These are phyloP conservation scores for Agroathelia rolfsii DNA, from an alignment of 1,284 basidiomycete species.

Conservation along the genomic window DNA sequence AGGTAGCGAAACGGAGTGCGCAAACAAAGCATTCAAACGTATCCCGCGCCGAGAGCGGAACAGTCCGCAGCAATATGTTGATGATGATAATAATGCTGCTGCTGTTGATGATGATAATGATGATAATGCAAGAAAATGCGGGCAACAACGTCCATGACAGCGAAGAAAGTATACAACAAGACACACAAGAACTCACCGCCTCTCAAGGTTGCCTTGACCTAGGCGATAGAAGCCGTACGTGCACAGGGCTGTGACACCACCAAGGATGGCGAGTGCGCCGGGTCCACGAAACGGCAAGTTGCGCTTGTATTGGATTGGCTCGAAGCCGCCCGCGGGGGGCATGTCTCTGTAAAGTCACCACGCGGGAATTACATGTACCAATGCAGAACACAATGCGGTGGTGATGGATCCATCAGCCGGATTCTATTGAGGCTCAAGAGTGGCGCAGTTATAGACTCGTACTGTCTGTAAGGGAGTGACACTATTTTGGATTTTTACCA, in stretches of 20 bases:
- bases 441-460: conserved; percentile 21
- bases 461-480: conserved; percentile 62
- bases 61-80: too few relatives aligned
- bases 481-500: conserved; percentile 38
- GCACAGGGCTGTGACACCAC: conserved; percentile 77
- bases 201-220: conserved; percentile 86
- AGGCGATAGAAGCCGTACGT: conserved; percentile 90
- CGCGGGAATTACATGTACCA: conserved; percentile 7
- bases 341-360: conserved; percentile 64
- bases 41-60: too few relatives aligned
- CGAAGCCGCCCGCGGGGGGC: conserved; percentile 91
- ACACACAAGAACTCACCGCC: conserved; percentile 64
- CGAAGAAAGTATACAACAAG: too few relatives aligned
- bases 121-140: too few relatives aligned
- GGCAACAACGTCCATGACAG: too few relatives aligned
- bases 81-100: too few relatives aligned
- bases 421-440: background rate
- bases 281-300: conserved; percentile 92
- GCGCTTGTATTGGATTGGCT: conserved; percentile 89
- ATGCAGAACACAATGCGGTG: conserved; percentile 2
- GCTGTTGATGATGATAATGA: too few relatives aligned
- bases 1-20: too few relatives aligned
- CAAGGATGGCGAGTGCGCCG: conserved; percentile 80
- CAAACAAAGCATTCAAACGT: too few relatives aligned
- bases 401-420: conserved; percentile 6